These are phyloP conservation scores for Magnaporthiopsis rhizophila DNA, from an alignment of 2,329 filamentous ascomycete species.

Conservation along the genomic window DNA sequence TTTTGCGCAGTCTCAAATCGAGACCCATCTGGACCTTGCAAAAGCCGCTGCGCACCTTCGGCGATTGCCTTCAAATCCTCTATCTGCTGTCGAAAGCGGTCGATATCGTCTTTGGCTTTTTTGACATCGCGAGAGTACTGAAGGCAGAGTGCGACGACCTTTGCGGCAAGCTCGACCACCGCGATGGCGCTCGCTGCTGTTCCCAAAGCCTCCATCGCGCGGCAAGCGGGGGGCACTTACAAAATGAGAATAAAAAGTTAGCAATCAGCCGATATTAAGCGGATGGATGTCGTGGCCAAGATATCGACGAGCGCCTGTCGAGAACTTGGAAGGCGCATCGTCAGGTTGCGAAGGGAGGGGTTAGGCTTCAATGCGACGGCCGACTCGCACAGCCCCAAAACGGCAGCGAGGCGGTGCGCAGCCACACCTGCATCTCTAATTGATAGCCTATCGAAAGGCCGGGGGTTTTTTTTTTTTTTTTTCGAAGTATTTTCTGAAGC, in stretches of 20 bases:
- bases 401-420: too few relatives aligned
- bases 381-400: too few relatives aligned
- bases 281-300: too few relatives aligned
- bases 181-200: conserved; percentile 1
- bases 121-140: neutral
- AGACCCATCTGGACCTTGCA: neutral
- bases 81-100: neutral
- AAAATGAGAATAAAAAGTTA: neutral
- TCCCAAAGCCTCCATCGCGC: neutral
- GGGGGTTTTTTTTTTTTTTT: too few relatives aligned
- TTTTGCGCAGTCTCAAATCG: neutral
- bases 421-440: too few relatives aligned
- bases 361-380: too few relatives aligned
- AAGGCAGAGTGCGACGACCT: neutral
- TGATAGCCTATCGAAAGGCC: too few relatives aligned
- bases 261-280: neutral
- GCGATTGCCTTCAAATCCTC: neutral
- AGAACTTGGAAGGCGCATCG: too few relatives aligned
- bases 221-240: neutral
- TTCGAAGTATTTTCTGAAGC: too few relatives aligned
- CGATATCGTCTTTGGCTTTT: neutral
- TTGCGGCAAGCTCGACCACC: neutral
- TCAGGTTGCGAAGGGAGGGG: too few relatives aligned
- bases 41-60: neutral
- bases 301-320: too few relatives aligned